phyloP scores from a whole-genome alignment of 2,329 filamentous ascomycete genomes.

The Myrmaecium sp. region DNA sequence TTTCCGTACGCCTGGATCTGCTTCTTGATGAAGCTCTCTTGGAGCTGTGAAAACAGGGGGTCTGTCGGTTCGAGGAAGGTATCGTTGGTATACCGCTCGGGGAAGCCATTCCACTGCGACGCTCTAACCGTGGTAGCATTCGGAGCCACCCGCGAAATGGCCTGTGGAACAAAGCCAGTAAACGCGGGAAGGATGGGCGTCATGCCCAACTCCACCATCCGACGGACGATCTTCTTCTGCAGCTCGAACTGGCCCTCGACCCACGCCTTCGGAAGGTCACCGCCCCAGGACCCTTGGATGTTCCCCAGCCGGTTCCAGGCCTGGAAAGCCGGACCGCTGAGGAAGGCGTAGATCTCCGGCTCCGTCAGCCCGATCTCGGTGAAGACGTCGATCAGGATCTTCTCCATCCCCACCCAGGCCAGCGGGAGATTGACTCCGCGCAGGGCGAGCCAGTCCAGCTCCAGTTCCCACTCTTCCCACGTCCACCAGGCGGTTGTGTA shows the following conservation, averaged over 20 bases:
- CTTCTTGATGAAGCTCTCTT: constrained; percentile 29
- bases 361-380: constrained; percentile 28
- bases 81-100: constrained; percentile 25
- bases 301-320: constrained; percentile 40
- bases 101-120: constrained; percentile 28
- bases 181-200: constrained; percentile 35
- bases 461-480: constrained; percentile 37
- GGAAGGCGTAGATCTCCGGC: constrained; percentile 27
- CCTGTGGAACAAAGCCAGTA: constrained; percentile 31
- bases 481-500: constrained; percentile 35
- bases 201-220: constrained; percentile 37
- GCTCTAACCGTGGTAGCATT: constrained; percentile 27
- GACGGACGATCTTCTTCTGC: constrained; percentile 30
- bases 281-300: constrained; percentile 34
- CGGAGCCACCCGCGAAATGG: constrained; percentile 25
- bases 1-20: constrained; percentile 31
- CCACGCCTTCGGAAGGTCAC: constrained; percentile 27
- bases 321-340: constrained; percentile 35
- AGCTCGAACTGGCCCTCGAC: constrained; percentile 31
- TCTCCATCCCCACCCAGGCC: constrained; percentile 36
- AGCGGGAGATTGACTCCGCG: constrained; percentile 35
- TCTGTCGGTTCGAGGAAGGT: constrained; percentile 33
- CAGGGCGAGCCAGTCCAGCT: constrained; percentile 36
- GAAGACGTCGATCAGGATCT: constrained; percentile 33
- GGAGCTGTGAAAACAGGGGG: constrained; percentile 24